A percentile compares a stretch with the other conserved stretches of the same genome.
Conservation (phyloP, 1,284 basidiomycete genomes). For the Prillingera fragicola region DNA sequence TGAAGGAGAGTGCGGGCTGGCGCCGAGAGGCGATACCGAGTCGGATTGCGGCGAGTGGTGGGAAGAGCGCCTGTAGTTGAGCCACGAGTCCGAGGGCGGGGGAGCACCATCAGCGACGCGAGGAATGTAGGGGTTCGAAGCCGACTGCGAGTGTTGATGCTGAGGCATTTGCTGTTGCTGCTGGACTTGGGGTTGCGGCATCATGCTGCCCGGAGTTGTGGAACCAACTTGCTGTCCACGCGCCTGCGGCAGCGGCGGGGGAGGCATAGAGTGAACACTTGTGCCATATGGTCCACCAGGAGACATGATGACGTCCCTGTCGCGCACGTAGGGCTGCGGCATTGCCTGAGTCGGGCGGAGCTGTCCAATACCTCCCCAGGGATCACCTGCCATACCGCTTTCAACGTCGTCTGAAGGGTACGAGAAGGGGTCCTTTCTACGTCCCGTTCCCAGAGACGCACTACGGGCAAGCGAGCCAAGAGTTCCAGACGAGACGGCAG, state of each 20-base stretch:
- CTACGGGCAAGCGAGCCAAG: constrained; percentile 39
- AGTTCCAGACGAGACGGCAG: constrained; percentile 14
- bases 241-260: constrained; percentile 30
- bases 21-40: constrained; percentile 27
- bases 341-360: constrained; percentile 9
- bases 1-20: constrained; percentile 31
- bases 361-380: constrained; percentile 10
- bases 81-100: constrained; percentile 11
- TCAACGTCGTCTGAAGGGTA: constrained; percentile 47
- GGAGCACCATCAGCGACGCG: constrained; percentile 18
- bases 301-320: constrained; percentile 29
- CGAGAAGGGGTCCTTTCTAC: constrained; percentile 45
- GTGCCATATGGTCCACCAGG: constrained; percentile 4
- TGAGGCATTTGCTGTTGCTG: background rate
- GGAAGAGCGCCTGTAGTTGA: constrained; percentile 11
- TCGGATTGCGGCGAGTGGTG: constrained; percentile 30
- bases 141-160: background rate
- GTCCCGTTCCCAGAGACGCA: constrained; percentile 36
- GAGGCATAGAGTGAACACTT: constrained; percentile 23
- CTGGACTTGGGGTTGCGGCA: background rate
- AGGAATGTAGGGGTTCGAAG: constrained; percentile 37
- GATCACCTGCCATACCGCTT: constrained; percentile 37
- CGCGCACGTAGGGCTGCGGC: constrained; percentile 11
- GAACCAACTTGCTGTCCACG: constrained; percentile 10
- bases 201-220: background rate